Conservation (phyloP, 2,329 filamentous ascomycete genomes). For the Chaetoscypha palmicola region DNA sequence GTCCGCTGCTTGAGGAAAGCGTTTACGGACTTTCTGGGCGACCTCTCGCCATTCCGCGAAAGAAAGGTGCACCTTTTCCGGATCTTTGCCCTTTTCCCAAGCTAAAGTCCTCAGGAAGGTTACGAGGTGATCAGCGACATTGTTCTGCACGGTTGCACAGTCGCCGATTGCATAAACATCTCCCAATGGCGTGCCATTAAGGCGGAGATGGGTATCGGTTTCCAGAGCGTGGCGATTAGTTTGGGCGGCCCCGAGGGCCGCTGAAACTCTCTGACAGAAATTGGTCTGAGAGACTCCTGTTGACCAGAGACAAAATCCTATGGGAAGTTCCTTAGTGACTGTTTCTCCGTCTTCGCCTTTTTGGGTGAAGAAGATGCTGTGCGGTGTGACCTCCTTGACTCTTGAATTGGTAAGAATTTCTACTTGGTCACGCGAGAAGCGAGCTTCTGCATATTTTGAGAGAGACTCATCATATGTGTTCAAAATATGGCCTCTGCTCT, state of each 20-base stretch:
- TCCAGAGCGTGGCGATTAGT: constrained; percentile 88
- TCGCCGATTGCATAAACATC: constrained; percentile 97
- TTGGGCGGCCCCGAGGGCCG: constrained; percentile 69
- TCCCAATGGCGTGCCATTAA: constrained; percentile 81
- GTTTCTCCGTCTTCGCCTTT: constrained; percentile 64
- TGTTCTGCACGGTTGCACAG: constrained; percentile 95
- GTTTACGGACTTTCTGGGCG: constrained; percentile 73
- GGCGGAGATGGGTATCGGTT: constrained; percentile 85
- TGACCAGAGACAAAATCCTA: constrained; percentile 96
- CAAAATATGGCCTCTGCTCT: constrained; percentile 87
- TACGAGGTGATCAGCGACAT: constrained; percentile 84
- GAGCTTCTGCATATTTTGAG: constrained; percentile 83
- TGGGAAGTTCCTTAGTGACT: constrained; percentile 87
- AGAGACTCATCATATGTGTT: constrained; percentile 97
- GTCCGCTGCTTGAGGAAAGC: constrained; percentile 83
- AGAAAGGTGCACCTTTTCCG: constrained; percentile 76
- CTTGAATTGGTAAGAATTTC: constrained; percentile 88
- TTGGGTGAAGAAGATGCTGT: constrained; percentile 86
- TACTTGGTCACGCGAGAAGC: constrained; percentile 85
- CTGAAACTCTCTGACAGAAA: constrained; percentile 68
- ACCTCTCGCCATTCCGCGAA: constrained; percentile 86
- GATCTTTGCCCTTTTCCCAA: constrained; percentile 87
- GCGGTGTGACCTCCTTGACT: constrained; percentile 77
- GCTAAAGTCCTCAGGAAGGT: constrained; percentile 83
- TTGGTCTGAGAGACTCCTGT: constrained; percentile 86